Percentiles rank a stretch among this genome's conserved stretches.
Evolutionary conservation across 2,329 filamentous ascomycete genomes (phyloP).

Genomic region (Aspergillus pseudoviridinutans): DNA sequence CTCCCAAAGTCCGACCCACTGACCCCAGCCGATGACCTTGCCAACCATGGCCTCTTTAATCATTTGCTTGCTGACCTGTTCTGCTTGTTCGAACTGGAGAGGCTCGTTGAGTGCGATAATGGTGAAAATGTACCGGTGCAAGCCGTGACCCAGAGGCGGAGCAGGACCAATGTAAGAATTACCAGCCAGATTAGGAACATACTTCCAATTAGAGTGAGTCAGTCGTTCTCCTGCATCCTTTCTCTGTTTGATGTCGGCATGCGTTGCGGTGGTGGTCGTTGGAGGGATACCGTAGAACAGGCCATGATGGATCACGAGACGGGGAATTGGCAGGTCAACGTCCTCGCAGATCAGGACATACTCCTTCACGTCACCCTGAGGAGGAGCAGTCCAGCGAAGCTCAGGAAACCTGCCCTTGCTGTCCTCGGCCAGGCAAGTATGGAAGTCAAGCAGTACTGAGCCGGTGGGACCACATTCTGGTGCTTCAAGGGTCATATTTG

Average conservation of each 20-base stretch:
- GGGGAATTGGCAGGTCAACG: conserved; percentile 26
- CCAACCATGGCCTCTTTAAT: conserved; percentile 25
- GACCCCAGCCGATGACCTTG: conserved; percentile 29
- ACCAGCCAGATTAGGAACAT: conserved; percentile 22
- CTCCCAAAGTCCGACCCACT: conserved; percentile 30
- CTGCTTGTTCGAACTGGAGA: conserved; percentile 17
- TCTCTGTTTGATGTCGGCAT: conserved; percentile 15
- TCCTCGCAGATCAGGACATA: conserved; percentile 30
- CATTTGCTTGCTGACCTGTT: conserved; percentile 22
- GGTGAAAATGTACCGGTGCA: conserved; percentile 31
- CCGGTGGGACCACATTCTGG: conserved; percentile 21
- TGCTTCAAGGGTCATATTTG: conserved; percentile 23
- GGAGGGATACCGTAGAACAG: conserved; percentile 30
- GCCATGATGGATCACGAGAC: conserved; percentile 25
- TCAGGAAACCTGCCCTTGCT: conserved; percentile 20
- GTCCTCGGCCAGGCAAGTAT: conserved; percentile 21
- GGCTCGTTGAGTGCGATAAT: conserved; percentile 26
- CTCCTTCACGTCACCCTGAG: conserved; percentile 14
- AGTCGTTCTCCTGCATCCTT: conserved; percentile 8
- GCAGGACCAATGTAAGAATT: conserved; percentile 24
- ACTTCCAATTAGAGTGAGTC: conserved; percentile 26
- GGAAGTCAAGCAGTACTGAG: conserved; percentile 17
- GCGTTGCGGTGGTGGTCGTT: conserved; percentile 8
- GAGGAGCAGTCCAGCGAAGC: conserved; percentile 21
- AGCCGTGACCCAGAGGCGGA: conserved; percentile 28